A percentile compares a stretch with the other conserved stretches of the same genome.
These are phyloP conservation scores for Porodaedalea pini DNA, from an alignment of 1,284 basidiomycete species.

Conservation along the genomic window DNA sequence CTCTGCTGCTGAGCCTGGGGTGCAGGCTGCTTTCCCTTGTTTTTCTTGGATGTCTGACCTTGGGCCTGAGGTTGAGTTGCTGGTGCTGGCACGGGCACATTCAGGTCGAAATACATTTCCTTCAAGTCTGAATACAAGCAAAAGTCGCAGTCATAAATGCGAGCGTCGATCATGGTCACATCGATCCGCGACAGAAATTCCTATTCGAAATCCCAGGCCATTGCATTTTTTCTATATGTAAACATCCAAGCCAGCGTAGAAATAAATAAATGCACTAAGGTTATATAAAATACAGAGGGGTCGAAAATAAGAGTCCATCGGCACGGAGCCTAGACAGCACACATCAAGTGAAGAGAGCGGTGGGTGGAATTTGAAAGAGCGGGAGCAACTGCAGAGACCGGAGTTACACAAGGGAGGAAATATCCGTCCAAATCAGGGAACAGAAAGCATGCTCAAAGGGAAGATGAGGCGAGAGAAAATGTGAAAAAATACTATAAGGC, in stretches of 20 bases:
- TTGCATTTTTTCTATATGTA: background rate
- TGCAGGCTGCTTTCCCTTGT: constrained; percentile 40
- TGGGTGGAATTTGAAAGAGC: background rate
- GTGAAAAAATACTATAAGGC: constrained; percentile 14
- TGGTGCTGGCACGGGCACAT: constrained; percentile 41
- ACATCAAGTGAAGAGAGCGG: background rate
- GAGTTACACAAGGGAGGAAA: background rate
- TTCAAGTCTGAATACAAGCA: background rate
- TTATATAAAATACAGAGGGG: constrained; percentile 8
- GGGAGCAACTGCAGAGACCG: background rate
- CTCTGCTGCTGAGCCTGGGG: constrained; percentile 22
- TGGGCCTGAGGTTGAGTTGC: constrained; percentile 24
- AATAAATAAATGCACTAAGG: constrained; percentile 11
- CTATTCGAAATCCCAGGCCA: background rate
- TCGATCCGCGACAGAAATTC: background rate
- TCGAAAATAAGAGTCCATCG: background rate
- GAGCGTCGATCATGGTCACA: background rate
- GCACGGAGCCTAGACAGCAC: constrained; percentile 1
- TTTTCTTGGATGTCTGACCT: constrained; percentile 39
- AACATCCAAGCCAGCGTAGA: background rate
- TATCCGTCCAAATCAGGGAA: background rate
- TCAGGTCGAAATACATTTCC: constrained; percentile 59
- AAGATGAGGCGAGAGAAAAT: background rate
- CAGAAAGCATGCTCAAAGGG: background rate
- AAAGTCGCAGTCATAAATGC: background rate